A percentile compares a stretch with the other conserved stretches of the same genome.
These are phyloP conservation scores for Monosporascus cannonballus DNA, from an alignment of 2,329 filamentous ascomycete genomes.

Conservation along the genomic window DNA sequence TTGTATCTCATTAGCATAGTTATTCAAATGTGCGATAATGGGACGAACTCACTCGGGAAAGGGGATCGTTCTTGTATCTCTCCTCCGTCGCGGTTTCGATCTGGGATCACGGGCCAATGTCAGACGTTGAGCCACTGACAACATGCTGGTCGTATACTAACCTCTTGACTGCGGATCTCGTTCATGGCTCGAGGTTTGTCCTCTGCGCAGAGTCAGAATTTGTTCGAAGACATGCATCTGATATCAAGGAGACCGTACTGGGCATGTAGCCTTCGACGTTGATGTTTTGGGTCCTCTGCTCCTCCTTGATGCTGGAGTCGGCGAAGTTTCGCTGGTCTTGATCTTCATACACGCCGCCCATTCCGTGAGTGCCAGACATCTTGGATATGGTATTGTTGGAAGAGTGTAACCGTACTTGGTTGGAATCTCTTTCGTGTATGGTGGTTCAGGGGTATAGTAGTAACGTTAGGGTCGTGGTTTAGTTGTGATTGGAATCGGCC, in stretches of 20 bases:
- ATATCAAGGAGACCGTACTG: conserved; percentile 10
- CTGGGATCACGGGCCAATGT: conserved; percentile 7
- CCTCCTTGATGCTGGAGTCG: conserved; percentile 9
- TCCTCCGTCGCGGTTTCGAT: conserved; percentile 13
- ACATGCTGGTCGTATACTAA: conserved; percentile 3
- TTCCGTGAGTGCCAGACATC: conserved; percentile 10
- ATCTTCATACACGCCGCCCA: conserved; percentile 10
- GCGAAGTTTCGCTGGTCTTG: conserved; percentile 17
- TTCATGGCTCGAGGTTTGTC: conserved; percentile 17
- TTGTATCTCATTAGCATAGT: not conserved
- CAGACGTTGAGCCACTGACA: not conserved
- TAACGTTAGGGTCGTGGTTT: no score
- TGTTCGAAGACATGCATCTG: not conserved
- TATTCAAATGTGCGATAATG: not conserved
- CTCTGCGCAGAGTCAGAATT: conserved; percentile 8
- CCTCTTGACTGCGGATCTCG: conserved; percentile 17
- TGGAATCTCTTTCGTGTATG: no score
- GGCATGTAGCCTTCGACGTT: conserved; percentile 19
- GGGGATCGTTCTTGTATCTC: conserved; percentile 20
- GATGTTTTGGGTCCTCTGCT: conserved; percentile 14
- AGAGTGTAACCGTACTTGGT: no score
- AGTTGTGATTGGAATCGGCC: no score
- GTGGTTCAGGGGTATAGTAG: no score
- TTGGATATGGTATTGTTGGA: not conserved
- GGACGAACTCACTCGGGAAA: conserved; percentile 13